Conservation (phyloP, 495 filamentous ascomycete genomes). For the Tuber calosporum region DNA sequence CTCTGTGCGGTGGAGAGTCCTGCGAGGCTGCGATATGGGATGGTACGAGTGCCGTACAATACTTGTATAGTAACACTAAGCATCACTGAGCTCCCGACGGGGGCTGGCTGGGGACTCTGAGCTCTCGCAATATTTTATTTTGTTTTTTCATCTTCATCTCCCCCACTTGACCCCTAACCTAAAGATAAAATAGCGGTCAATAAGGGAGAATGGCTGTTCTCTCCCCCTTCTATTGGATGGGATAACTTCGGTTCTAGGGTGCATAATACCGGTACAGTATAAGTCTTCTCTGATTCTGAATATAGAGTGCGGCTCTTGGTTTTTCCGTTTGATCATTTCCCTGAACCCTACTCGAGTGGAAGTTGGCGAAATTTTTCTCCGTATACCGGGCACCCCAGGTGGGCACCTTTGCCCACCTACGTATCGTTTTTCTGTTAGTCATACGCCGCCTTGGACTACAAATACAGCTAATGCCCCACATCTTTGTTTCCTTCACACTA, state of each 20-base stretch:
- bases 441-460: neutral
- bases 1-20: neutral
- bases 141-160: neutral
- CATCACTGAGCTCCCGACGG: neutral
- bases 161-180: neutral
- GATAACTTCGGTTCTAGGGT: neutral
- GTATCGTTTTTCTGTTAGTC: neutral
- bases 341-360: too few species aligned
- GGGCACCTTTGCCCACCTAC: neutral
- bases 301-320: slow-evolving; percentile 2
- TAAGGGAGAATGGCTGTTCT: neutral
- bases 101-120: neutral
- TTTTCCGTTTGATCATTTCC: neutral
- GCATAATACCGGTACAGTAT: too few species aligned
- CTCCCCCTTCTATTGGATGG: neutral
- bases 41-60: too few species aligned
- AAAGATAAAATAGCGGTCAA: neutral
- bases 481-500: neutral
- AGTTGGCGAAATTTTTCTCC: neutral
- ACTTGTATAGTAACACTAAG: neutral
- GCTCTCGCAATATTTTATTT: neutral
- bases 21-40: neutral
- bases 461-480: neutral
- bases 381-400: neutral
- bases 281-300: neutral